Evolutionary conservation across 192 early-diverging fungal species (phyloP).

Genomic region (Coemansia biformis): DNA sequence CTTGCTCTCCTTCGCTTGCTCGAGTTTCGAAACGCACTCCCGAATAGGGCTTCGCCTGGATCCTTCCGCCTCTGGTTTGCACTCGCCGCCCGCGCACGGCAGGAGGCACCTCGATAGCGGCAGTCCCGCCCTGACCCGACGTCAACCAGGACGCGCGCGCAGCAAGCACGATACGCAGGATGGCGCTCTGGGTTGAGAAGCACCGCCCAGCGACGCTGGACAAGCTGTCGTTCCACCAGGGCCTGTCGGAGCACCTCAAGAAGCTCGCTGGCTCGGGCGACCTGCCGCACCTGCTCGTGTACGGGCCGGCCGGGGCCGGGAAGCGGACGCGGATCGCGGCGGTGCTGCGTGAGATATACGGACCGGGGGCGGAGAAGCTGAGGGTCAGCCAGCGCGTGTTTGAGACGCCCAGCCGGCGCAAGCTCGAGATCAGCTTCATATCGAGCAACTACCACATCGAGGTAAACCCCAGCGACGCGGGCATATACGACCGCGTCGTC

Average conservation of each 20-base stretch:
- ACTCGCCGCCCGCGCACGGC: too few relatives aligned
- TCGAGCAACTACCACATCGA: slow-evolving; percentile 96
- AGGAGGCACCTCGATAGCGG: background rate
- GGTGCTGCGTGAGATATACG: slow-evolving; percentile 82
- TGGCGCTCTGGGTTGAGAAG: slow-evolving; percentile 91
- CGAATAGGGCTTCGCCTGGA: too few relatives aligned
- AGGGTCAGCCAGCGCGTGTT: slow-evolving; percentile 86
- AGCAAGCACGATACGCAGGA: background rate
- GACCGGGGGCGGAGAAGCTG: slow-evolving; percentile 86
- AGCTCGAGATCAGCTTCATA: slow-evolving; percentile 81
- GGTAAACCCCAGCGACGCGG: slow-evolving; percentile 95
- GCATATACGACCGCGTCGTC: slow-evolving; percentile 85
- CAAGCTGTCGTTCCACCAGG: slow-evolving; percentile 75
- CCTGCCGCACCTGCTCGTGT: slow-evolving; percentile 92
- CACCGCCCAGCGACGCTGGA: slow-evolving; percentile 80
- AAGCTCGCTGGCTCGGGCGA: slow-evolving; percentile 74
- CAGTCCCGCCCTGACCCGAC: background rate
- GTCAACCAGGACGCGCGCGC: background rate
- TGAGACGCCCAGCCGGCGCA: slow-evolving; percentile 75
- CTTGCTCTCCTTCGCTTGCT: too few relatives aligned
- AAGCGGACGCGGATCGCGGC: slow-evolving; percentile 94
- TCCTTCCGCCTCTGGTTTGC: too few relatives aligned
- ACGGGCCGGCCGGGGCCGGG: slow-evolving; percentile 93
- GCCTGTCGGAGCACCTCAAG: slow-evolving; percentile 67
- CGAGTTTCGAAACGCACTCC: too few relatives aligned